Conservation (phyloP, 768 basidiomycete species). For the Phlebiopsis gigantea region DNA sequence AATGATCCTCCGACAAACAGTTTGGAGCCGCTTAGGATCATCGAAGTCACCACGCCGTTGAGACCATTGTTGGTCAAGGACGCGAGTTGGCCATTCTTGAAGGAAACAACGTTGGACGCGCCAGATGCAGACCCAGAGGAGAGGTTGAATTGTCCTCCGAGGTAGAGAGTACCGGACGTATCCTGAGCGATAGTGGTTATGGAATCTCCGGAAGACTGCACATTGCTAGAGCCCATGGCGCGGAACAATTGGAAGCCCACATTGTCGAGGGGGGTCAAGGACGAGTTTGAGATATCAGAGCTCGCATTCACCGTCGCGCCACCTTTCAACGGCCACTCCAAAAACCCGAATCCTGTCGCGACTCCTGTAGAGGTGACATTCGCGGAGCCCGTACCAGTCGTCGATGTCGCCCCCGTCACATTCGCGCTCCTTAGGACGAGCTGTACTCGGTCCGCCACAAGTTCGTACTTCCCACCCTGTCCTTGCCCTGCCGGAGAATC, state of each 20-base stretch:
- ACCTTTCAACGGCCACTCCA: conserved; percentile 72
- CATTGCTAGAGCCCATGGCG: conserved; percentile 42
- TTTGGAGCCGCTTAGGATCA: conserved; percentile 49
- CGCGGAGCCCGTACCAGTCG: conserved; percentile 27
- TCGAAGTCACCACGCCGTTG: conserved; percentile 69
- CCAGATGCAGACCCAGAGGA: conserved; percentile 50
- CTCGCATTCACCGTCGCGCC: conserved; percentile 50
- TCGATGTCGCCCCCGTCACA: conserved; percentile 27
- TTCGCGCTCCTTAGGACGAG: conserved; percentile 65
- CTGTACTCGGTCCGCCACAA: conserved; percentile 87
- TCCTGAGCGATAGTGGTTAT: conserved; percentile 61
- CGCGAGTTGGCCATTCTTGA: conserved; percentile 52
- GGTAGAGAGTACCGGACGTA: conserved; percentile 56
- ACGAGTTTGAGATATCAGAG: conserved; percentile 56
- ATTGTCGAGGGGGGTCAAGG: conserved; percentile 62
- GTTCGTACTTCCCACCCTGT: conserved; percentile 61
- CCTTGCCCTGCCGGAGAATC: conserved; percentile 58
- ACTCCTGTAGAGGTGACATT: conserved; percentile 29
- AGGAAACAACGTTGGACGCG: conserved; percentile 67
- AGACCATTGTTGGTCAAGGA: conserved; percentile 63
- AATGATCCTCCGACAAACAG: conserved; percentile 91
- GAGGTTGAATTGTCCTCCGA: conserved; percentile 75
- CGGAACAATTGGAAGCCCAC: conserved; percentile 58
- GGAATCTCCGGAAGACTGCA: conserved; percentile 30
- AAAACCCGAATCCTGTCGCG: conserved; percentile 71